Conservation (phyloP, 2,329 filamentous ascomycete genomes). For the Pseudogymnoascus sp. region DNA sequence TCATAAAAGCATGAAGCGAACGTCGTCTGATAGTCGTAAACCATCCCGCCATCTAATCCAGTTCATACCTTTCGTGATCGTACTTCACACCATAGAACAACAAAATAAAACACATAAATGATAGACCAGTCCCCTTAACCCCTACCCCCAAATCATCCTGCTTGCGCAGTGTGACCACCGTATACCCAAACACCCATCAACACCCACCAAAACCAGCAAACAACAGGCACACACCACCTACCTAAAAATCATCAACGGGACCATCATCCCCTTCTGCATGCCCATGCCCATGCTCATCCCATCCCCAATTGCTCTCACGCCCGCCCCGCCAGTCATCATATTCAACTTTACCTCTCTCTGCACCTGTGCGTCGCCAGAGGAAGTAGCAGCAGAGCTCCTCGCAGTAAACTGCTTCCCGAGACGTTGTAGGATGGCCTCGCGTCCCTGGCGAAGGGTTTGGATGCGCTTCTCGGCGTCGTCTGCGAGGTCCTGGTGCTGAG, state of each 20-base stretch:
- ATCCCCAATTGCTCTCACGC: neutral
- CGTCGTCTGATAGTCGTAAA: neutral
- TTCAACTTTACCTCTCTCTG: neutral
- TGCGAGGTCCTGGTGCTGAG: slow-evolving; percentile 47
- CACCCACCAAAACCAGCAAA: neutral
- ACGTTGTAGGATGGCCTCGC: slow-evolving; percentile 53
- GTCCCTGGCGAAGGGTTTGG: slow-evolving; percentile 50
- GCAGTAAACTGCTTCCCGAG: slow-evolving; percentile 46
- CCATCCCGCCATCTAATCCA: neutral
- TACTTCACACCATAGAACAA: neutral
- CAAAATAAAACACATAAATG: neutral
- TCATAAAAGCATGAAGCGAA: slow-evolving; percentile 8
- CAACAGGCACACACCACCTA: neutral
- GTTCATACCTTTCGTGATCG: neutral
- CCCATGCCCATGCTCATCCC: neutral
- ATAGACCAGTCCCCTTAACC: neutral
- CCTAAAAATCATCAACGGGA: slow-evolving; percentile 6
- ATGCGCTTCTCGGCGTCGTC: slow-evolving; percentile 49
- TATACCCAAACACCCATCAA: slow-evolving; percentile 3
- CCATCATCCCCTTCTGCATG: slow-evolving; percentile 5
- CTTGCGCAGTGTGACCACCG: neutral
- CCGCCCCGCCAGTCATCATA: neutral
- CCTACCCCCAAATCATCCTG: neutral
- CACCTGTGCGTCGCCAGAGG: neutral
- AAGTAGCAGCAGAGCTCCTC: slow-evolving; percentile 12